Percentiles rank a stretch among this genome's conserved stretches.
Conservation (phyloP, 1,284 basidiomycete species). For the Ustilago trichophora region DNA sequence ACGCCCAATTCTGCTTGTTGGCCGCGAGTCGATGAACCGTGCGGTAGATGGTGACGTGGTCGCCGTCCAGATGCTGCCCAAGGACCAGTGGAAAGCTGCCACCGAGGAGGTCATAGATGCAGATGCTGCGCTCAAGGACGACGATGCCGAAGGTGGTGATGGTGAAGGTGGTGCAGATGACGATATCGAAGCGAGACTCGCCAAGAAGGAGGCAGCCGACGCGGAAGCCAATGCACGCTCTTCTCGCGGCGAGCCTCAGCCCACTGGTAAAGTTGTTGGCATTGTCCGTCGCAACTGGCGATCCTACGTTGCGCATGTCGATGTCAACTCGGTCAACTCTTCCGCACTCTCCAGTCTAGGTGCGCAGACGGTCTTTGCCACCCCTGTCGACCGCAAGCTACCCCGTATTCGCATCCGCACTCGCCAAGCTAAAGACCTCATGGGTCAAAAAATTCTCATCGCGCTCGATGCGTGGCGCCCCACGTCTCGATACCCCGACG, state of each 20-base stretch:
- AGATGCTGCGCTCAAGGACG: conserved; percentile 82
- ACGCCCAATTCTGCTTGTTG: conserved; percentile 84
- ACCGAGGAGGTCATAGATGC: conserved; percentile 88
- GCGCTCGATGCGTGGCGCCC: conserved; percentile 91
- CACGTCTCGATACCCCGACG: conserved; percentile 90
- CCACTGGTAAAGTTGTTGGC: conserved; percentile 90
- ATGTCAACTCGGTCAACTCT: conserved; percentile 80
- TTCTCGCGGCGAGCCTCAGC: conserved; percentile 75
- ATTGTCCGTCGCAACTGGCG: conserved; percentile 95
- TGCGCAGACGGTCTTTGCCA: conserved; percentile 91
- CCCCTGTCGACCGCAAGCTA: conserved; percentile 87
- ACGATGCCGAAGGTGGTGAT: conserved; percentile 76
- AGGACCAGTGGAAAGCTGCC: conserved; percentile 91
- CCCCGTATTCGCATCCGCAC: conserved; percentile 94
- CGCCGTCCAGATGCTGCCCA: conserved; percentile 85
- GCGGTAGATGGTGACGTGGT: conserved; percentile 93
- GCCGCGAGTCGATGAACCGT: conserved; percentile 93
- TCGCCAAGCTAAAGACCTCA: conserved; percentile 85
- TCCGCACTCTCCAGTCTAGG: conserved; percentile 80
- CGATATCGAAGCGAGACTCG: conserved; percentile 45
- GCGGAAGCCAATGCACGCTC: conserved; percentile 67
- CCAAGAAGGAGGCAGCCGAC: conserved; percentile 56
- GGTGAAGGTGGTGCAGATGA: conserved; percentile 69
- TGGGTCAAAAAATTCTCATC: conserved; percentile 94
- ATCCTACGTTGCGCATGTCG: conserved; percentile 91